A percentile compares a stretch with the other conserved stretches of the same genome.
These are phyloP conservation scores for Jackrogersella multiformis DNA, from an alignment of 495 filamentous ascomycete genomes.

Conservation along the genomic window DNA sequence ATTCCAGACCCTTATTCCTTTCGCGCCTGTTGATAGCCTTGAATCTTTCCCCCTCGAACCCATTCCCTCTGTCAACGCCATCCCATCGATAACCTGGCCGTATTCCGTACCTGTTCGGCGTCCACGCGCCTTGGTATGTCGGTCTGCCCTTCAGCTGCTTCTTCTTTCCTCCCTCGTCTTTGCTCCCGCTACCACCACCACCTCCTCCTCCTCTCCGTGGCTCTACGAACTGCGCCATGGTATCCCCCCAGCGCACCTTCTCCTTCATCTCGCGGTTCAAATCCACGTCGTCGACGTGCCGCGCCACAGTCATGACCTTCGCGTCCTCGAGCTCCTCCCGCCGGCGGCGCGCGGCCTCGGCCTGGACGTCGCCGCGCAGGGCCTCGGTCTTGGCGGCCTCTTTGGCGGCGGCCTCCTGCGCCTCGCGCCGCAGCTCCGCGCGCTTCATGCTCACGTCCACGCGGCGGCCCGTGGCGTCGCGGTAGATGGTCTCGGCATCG, in stretches of 20 bases:
- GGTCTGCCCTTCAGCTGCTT: constrained; percentile 67
- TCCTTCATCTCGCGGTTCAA: constrained; percentile 85
- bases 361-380: constrained; percentile 86
- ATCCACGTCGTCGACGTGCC: constrained; percentile 80
- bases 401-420: constrained; percentile 73
- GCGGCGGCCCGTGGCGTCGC: constrained; percentile 90
- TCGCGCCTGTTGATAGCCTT: constrained; percentile 79
- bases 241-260: constrained; percentile 88
- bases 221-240: constrained; percentile 80
- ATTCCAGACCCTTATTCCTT: constrained; percentile 80
- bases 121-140: constrained; percentile 78
- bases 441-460: constrained; percentile 91
- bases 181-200: neutral
- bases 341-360: constrained; percentile 60
- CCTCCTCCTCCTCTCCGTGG: constrained; percentile 46
- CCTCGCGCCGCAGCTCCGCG: constrained; percentile 79
- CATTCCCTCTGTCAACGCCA: constrained; percentile 93
- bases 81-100: constrained; percentile 94
- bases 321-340: constrained; percentile 77
- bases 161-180: constrained; percentile 45
- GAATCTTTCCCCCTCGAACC: constrained; percentile 96
- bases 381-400: constrained; percentile 68
- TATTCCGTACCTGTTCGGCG: constrained; percentile 95
- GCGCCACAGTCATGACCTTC: constrained; percentile 78
- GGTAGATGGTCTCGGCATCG: constrained; percentile 84